Conservation (phyloP, 768 basidiomycete genomes). For the Naganishia vaughanmartiniae region DNA sequence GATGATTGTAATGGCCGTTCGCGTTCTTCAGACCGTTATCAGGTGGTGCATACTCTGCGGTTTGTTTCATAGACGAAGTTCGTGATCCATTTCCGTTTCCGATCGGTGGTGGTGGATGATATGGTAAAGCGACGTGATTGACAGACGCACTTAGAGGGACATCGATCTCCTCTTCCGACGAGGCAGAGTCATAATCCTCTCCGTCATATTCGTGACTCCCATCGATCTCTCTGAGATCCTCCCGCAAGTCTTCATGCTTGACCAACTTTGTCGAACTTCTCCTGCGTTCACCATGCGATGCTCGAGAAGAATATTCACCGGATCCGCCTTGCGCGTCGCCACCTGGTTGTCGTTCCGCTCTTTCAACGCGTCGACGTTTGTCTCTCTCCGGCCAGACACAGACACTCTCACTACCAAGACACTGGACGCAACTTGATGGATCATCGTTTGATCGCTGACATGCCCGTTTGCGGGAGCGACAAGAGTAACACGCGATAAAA, state of each 20-base stretch:
- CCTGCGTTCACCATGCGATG: not conserved
- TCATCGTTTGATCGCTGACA: slow-evolving; percentile 18
- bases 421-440: slow-evolving; percentile 11
- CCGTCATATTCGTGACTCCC: slow-evolving; percentile 12
- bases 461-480: slow-evolving; percentile 20
- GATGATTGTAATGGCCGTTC: not conserved
- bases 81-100: not conserved
- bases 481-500: slow-evolving; percentile 20
- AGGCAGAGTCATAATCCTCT: slow-evolving; percentile 13
- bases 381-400: slow-evolving; percentile 23
- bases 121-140: not conserved
- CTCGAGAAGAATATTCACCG: not conserved
- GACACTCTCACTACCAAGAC: slow-evolving; percentile 19
- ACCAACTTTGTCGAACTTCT: slow-evolving; percentile 16
- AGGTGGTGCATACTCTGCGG: not conserved
- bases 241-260: slow-evolving; percentile 10
- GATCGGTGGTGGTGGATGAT: not conserved
- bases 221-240: not conserved
- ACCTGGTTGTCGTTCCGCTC: not conserved
- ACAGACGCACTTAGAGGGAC: not conserved
- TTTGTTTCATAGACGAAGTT: not conserved
- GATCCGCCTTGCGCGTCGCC: not conserved
- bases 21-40: not conserved
- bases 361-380: slow-evolving; percentile 20
- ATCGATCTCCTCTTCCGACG: slow-evolving; percentile 8